These are phyloP conservation scores for Claviceps pusilla DNA, from an alignment of 2,329 filamentous ascomycete genomes.

Conservation along the genomic window DNA sequence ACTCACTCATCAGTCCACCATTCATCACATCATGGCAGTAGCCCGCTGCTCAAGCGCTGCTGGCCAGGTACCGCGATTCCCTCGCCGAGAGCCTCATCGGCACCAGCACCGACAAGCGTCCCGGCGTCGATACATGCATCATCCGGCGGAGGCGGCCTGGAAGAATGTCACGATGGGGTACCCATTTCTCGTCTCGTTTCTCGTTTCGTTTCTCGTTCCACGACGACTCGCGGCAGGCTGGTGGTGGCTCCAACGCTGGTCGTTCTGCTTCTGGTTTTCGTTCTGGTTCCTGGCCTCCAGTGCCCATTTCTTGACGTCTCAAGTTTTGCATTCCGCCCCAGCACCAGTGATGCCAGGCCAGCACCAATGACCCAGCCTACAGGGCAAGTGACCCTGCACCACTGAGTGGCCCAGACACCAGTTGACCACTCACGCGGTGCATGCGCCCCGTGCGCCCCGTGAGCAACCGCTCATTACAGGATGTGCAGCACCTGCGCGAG, in stretches of 20 bases:
- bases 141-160: background rate
- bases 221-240: background rate
- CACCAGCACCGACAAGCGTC: background rate
- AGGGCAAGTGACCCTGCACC: too few species aligned
- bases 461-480: background rate
- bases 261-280: too few species aligned
- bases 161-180: conserved; percentile 4
- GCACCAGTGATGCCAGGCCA: too few species aligned
- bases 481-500: background rate
- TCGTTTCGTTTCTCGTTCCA: background rate
- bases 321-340: background rate
- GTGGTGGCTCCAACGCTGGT: background rate
- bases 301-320: background rate
- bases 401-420: too few species aligned
- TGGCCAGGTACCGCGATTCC: background rate
- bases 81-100: background rate
- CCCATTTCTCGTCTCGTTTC: background rate
- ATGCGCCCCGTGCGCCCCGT: too few species aligned
- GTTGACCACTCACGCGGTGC: too few species aligned
- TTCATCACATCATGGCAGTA: background rate
- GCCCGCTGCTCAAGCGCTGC: background rate
- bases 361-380: too few species aligned
- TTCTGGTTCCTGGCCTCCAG: background rate
- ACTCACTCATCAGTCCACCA: too few species aligned
- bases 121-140: background rate